Percentiles rank a stretch among this genome's conserved stretches.
Conservation (phyloP, 768 basidiomycete species). For the Lentinus tigrinus region DNA sequence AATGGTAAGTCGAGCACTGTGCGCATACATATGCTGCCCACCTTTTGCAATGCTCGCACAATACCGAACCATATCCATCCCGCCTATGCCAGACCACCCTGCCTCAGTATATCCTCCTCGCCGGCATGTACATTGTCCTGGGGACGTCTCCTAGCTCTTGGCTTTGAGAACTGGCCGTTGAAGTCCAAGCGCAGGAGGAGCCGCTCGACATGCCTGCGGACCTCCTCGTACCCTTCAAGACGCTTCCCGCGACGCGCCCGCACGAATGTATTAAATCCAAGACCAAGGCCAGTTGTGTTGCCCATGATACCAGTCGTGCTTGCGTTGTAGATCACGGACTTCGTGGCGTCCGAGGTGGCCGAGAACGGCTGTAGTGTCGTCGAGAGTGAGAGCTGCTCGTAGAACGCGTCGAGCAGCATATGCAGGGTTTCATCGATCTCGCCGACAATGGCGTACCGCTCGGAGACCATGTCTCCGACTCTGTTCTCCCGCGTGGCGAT, state of each 20-base stretch:
- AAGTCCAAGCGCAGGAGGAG: conserved; percentile 82
- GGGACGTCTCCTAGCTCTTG: conserved; percentile 31
- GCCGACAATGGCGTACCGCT: conserved; percentile 63
- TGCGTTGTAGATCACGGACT: conserved; percentile 57
- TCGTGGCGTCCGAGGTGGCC: conserved; percentile 59
- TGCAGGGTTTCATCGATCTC: conserved; percentile 81
- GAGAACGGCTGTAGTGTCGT: conserved; percentile 74
- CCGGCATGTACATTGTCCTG: conserved; percentile 43
- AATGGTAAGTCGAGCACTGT: no score
- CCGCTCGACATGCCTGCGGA: conserved; percentile 79
- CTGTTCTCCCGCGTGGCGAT: conserved; percentile 51
- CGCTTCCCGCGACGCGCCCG: conserved; percentile 50
- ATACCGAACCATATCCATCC: no score
- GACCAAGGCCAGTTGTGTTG: conserved; percentile 40
- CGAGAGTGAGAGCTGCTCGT: conserved; percentile 73
- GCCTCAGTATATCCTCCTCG: conserved; percentile 31
- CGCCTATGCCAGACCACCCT: conserved; percentile 25
- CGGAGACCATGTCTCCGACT: conserved; percentile 72
- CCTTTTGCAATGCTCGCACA: no score
- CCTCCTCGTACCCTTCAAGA: conserved; percentile 61
- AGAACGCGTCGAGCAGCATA: conserved; percentile 68
- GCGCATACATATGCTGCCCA: no score
- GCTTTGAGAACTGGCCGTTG: conserved; percentile 71
- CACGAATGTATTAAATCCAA: conserved; percentile 45
- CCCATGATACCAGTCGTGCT: conserved; percentile 35